Base-by-base conservation (phyloP, 1,284 basidiomycete species). In the Fistulina hepatica region DNA sequence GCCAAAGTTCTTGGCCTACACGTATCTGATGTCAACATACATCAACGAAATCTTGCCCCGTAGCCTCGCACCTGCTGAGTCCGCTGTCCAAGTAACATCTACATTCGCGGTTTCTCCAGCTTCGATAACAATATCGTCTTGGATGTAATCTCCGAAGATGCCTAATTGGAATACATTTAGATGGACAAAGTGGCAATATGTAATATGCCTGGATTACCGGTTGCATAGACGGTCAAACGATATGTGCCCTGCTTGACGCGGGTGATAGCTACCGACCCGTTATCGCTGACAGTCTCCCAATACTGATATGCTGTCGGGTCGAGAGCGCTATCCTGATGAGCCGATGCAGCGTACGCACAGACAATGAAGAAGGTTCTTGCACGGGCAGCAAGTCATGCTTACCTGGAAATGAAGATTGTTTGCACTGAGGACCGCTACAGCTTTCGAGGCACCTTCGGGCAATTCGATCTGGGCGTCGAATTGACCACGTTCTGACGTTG, bases 241-340 rank as follows among this genome's bases (percentile, higher is more conserved):
- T 56, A 56, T 3, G 44, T 47, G n/a, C 54, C 54, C 16, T 42
- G 52, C 36, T 53, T 53, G 9, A 56, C 51, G 9, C 51, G 42
- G 24, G 47, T 36, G 12, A 56, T 50, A 16, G 42, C 33, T 12
- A 54, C 37, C 1, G 26, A 22, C 0, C 52, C 54, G n/a, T 47
- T 36, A 5, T 33, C 39, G 20, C 40, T 13, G 13, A 51, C 39
- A 4, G 44, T 28, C 2, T 21, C 37, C 52, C 52, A 56, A 39
- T 56, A 56, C 34, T 56, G 54, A 35, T 53, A 56, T 16, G 52
- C 48, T 3, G 38, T 41, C 3, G 45, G 40, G 31, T 51, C 48
- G 6, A 33, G 34, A 5, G 52, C 50, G 34, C 46, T 54, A 27
- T 52, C 52, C 37, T 42, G 12, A 19, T 3, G 12, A 30, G 4